Conservation (phyloP, 306 rosid species). For the Glycine tomentella region DNA sequence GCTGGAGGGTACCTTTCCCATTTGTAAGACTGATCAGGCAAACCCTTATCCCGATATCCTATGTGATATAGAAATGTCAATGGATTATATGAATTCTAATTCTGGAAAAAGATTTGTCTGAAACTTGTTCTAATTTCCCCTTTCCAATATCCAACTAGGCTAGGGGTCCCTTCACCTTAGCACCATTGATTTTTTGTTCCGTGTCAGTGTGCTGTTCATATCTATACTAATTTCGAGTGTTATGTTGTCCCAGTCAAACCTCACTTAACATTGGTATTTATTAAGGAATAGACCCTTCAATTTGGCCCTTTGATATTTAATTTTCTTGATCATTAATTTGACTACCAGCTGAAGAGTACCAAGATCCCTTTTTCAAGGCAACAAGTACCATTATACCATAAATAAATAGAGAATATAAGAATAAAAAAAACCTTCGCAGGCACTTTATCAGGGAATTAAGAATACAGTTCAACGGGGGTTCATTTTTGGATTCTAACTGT, state of each 20-base stretch:
- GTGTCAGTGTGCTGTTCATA: neutral
- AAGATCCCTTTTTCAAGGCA: slow-evolving; percentile 59
- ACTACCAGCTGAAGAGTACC: slow-evolving; percentile 28
- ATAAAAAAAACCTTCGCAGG: slow-evolving; percentile 26
- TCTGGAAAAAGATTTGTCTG: slow-evolving; percentile 34
- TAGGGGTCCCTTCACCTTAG: slow-evolving; percentile 47
- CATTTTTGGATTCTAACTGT: neutral
- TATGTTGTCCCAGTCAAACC: slow-evolving; percentile 44
- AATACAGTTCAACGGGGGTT: slow-evolving; percentile 21
- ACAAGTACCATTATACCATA: slow-evolving; percentile 26
- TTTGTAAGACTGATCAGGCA: too few relatives aligned
- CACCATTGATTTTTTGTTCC: slow-evolving; percentile 19
- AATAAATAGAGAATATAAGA: slow-evolving; percentile 22
- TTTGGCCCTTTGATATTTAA: slow-evolving; percentile 14
- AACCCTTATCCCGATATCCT: slow-evolving; percentile 18
- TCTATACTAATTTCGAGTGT: slow-evolving; percentile 19
- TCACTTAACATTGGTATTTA: slow-evolving; percentile 36
- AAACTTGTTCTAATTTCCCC: slow-evolving; percentile 29
- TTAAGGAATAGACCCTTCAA: slow-evolving; percentile 36
- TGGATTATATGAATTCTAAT: slow-evolving; percentile 45
- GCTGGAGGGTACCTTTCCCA: too few relatives aligned
- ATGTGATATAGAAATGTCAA: slow-evolving; percentile 42
- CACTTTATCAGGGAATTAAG: slow-evolving; percentile 42
- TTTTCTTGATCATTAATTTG: too few relatives aligned
- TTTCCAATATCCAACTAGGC: slow-evolving; percentile 25